Percentiles rank a stretch among this genome's conserved stretches.
These are phyloP conservation scores for Lepidium africanum DNA, from an alignment of 345 rosid species.

Conservation along the genomic window DNA sequence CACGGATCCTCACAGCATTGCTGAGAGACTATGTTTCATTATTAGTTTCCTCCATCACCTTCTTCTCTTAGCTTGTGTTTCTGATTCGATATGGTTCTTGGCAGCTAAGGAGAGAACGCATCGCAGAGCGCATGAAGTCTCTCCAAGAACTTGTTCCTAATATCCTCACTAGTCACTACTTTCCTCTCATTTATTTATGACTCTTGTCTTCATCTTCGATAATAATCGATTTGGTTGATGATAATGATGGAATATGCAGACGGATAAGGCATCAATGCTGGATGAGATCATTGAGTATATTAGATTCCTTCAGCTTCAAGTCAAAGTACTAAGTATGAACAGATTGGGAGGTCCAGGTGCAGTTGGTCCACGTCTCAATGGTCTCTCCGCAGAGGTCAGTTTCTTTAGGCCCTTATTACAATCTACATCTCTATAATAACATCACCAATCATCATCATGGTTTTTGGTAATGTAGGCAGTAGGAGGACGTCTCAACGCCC, in stretches of 20 bases:
- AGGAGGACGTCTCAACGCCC: conserved; percentile 46
- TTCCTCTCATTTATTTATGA: background rate
- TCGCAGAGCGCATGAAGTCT: conserved; percentile 97
- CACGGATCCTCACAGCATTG: conserved; percentile 97
- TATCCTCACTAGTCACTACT: conserved; percentile 23
- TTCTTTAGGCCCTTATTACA: background rate
- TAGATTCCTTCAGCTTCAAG: conserved; percentile 98
- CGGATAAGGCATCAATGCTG: conserved; percentile 98
- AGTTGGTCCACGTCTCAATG: conserved; percentile 79
- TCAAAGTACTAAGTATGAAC: conserved; percentile 98
- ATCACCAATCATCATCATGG: background rate
- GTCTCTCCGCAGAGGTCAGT: conserved; percentile 68
- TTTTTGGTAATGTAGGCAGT: conserved; percentile 28
- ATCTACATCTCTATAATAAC: background rate
- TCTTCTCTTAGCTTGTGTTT: background rate
- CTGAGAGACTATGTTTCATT: conserved; percentile 59
- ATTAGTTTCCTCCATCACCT: background rate
- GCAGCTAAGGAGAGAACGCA: conserved; percentile 93
- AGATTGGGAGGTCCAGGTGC: conserved; percentile 87
- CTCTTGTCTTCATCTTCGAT: background rate
- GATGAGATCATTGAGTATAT: conserved; percentile 99
- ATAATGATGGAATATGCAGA: conserved; percentile 39
- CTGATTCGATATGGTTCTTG: background rate
- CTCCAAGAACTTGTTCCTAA: conserved; percentile 96
- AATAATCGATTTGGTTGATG: background rate